phyloP scores from a whole-genome alignment of 148 eudicot species.

The Tetragonia tetragonoides region DNA sequence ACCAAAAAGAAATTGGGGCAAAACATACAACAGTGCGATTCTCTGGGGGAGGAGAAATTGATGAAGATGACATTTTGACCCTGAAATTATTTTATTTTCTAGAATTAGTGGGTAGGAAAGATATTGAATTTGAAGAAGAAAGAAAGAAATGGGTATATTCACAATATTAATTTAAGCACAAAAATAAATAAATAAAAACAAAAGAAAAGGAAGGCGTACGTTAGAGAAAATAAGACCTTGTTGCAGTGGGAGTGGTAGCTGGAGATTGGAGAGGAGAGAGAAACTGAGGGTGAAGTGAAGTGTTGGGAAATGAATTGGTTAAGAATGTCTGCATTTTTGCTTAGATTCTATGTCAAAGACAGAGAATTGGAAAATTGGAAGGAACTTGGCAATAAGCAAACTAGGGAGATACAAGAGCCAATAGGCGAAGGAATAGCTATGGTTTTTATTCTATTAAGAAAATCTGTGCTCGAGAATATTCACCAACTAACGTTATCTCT shows the following conservation, averaged over 20 bases:
- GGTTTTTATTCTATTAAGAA: no score
- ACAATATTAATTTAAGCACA: not conserved
- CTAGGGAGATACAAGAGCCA: no score
- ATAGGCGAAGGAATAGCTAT: no score
- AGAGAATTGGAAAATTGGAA: not conserved
- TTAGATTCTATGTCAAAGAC: no score
- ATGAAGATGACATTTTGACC: constrained; percentile 49
- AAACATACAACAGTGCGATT: constrained; percentile 50
- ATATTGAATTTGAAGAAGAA: constrained; percentile 5
- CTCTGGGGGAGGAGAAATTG: constrained; percentile 45
- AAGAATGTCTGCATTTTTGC: constrained; percentile 14
- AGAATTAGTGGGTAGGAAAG: not conserved
- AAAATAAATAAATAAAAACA: not conserved
- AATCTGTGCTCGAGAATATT: no score
- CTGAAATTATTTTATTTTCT: constrained; percentile 22
- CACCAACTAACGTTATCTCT: no score
- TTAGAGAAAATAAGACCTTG: constrained; percentile 30
- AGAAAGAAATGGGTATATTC: not conserved
- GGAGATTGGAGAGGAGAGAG: constrained; percentile 18
- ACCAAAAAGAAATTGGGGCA: not conserved
- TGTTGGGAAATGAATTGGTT: not conserved
- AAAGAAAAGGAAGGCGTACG: not conserved
- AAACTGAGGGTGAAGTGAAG: constrained; percentile 7
- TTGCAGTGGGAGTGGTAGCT: constrained; percentile 24
- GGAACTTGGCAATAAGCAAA: not conserved